Base-by-base conservation (phyloP, 441 rosid genomes). In the Adansonia madagascariensis region DNA sequence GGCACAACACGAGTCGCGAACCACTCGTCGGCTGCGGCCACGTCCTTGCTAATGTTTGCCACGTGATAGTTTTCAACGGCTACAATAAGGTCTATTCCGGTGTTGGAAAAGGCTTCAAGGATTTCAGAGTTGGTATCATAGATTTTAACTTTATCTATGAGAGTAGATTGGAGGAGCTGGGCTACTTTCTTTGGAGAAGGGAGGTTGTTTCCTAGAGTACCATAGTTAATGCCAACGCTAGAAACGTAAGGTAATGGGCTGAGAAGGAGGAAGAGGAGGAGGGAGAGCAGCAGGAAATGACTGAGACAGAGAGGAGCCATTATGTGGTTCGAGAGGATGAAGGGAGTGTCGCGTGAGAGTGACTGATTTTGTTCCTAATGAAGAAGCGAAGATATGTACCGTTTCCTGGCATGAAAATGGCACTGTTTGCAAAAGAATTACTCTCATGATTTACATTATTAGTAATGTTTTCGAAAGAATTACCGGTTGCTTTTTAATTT, bases 121-220 rank as follows among this genome's bases (percentile, higher is more conserved):
- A 92, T 88, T 69, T 90, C 91, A 4, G 92, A 91, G 84, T 87
- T 82, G 49, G 90, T 76, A 82, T 91, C 92, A 70, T 89, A 91
- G 82, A 93, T 89, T 76, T 90, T 89, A 60, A 93, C 97, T 81
- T 85, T 85, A 81, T 90, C 88, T 10, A 91, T 70, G 80, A 83
- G 85, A 8, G 95, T 92, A 59, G 95, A 88, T 73, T 84, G 91
- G 65, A 91, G 93, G 77, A 91, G 91, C 75, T 84, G 89, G 5
- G 93, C 91, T 59, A 90, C 92, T 76, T 44, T 86, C 55, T 85
- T 84, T 0, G 93, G 96, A 0, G 92, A 77, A 4, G 94, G 96
- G 50, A 91, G 91, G 87, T 91, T 87, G 85, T 81, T 89, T 8
- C 91, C 95, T 1, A 89, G 80, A 10, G 91, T 88, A 39, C 95